Evolutionary conservation across 139 green algal species (phyloP).

Genomic region (Astrephomene gubernaculifera): DNA sequence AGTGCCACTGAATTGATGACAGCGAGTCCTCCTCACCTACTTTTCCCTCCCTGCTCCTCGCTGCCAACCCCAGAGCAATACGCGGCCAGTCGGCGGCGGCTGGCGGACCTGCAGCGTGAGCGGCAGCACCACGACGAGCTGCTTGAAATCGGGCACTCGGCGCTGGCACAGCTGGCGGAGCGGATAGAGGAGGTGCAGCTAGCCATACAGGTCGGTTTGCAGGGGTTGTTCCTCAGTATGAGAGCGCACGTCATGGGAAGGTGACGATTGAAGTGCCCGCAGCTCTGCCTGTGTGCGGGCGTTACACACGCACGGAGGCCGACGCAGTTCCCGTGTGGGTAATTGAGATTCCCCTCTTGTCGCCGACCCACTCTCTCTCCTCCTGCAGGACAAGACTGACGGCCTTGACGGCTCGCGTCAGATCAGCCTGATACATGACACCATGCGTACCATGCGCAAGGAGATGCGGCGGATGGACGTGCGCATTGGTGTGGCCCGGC

Average conservation of each 20-base stretch:
- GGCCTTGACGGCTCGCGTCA: slow-evolving; percentile 45
- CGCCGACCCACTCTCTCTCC: background rate
- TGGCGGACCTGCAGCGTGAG: slow-evolving; percentile 25
- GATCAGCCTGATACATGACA: slow-evolving; percentile 63
- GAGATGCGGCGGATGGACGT: slow-evolving; percentile 61
- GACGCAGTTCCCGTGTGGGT: too few relatives aligned
- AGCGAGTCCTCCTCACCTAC: too few relatives aligned
- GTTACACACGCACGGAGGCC: too few relatives aligned
- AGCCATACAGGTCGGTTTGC: slow-evolving; percentile 26
- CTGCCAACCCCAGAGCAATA: background rate
- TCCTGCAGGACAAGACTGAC: slow-evolving; percentile 35
- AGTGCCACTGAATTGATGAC: too few relatives aligned
- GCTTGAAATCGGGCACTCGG: slow-evolving; percentile 40
- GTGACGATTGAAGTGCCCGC: too few relatives aligned
- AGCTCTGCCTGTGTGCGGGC: background rate
- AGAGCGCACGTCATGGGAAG: background rate
- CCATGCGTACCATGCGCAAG: slow-evolving; percentile 41
- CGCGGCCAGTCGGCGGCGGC: slow-evolving; percentile 6
- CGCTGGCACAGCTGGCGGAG: slow-evolving; percentile 32
- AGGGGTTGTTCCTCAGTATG: background rate
- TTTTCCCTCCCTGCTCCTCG: background rate
- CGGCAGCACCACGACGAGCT: slow-evolving; percentile 42
- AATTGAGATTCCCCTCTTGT: too few relatives aligned
- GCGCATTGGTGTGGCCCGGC: slow-evolving; percentile 50
- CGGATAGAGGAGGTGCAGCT: slow-evolving; percentile 39